Conservation (phyloP, 2,329 filamentous ascomycete species). For the Talaromyces sp. region DNA sequence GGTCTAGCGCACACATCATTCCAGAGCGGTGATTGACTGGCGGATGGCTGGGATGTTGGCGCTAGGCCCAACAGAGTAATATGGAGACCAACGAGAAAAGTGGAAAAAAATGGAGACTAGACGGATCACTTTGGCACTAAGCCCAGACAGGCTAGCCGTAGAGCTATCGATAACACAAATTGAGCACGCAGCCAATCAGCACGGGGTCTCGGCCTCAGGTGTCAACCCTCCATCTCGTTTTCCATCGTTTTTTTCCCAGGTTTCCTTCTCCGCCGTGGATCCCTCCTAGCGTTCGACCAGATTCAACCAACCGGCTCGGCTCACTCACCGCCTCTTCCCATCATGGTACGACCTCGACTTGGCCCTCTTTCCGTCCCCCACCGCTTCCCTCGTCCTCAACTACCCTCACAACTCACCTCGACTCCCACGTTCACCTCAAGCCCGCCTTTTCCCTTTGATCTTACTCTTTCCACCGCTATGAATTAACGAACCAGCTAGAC, state of each 20-base stretch:
- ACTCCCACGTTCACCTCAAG: constrained; percentile 21
- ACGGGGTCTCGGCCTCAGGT: constrained; percentile 9
- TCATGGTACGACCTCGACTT: constrained; percentile 2
- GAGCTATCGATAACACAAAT: constrained; percentile 25
- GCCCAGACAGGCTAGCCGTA: not conserved
- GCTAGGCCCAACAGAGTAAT: not conserved
- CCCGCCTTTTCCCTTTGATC: constrained; percentile 24
- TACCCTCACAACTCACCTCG: too few species aligned
- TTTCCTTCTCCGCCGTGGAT: constrained; percentile 7
- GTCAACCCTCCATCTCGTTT: constrained; percentile 6
- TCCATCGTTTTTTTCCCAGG: too few species aligned
- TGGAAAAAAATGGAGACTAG: constrained; percentile 6
- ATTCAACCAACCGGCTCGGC: constrained; percentile 26
- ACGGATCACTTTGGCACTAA: constrained; percentile 14
- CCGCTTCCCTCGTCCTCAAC: constrained; percentile 33
- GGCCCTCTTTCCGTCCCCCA: constrained; percentile 29
- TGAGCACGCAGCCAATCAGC: constrained; percentile 6
- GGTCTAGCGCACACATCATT: not conserved
- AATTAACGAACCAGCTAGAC: not conserved
- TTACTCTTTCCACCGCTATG: constrained; percentile 19
- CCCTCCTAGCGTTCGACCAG: constrained; percentile 31
- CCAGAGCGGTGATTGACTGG: constrained; percentile 4
- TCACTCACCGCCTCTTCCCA: constrained; percentile 43
- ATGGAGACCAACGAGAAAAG: constrained; percentile 6
- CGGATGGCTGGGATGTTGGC: not conserved